Evolutionary conservation across 108 stramenopile genomes (phyloP), one percentile per base, ranked within the genome.

Genomic region (Skeletonema tropicum): DNA sequence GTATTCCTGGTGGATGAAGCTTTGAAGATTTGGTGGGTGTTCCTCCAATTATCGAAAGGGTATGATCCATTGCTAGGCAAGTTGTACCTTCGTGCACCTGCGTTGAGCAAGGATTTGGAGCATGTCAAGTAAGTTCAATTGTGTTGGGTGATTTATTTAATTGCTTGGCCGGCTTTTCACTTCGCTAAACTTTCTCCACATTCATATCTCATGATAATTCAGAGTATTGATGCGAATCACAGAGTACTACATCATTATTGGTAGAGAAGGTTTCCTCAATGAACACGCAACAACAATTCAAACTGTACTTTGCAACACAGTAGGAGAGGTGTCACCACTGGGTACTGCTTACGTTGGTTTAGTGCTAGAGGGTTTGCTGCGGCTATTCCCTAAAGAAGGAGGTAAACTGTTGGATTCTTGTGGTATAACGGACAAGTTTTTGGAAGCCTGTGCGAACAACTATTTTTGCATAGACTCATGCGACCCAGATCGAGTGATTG

Each of bases 401-500:
- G 82, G 77, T 10, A 14, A 17, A 0, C 13, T 83, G 23, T 48
- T 80, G 57, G 19, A 49, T 12, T 49, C 59, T 26, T 80, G 75
- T 57, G 73, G 74, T 3, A 17, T 77, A 13, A 2, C 81, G 60
- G 61, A 35, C 13, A 67, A 59, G 63, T 60, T 82, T 57, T 14
- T 77, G 10, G 61, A 73, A 21, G 79, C 84, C 5, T 85, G 84
- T 46, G 79, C 71, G 3, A 11, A 21, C 3, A 25, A 60, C 38
- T 83, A 55, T 42, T 66, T 32, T 33, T 68, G 62, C 39, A 60
- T 68, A 3, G 62, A 66, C 32, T 35, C 68, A 1, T 48, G 80
- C 49, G 84, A 85, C 15, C 84, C 84, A 39, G 79, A 77, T 35
- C 64, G 80, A 41, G 80, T 82, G 6, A 81, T 85, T 57, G 68